Conservation (phyloP, 805 yeast species). For the Lachancea sp. region DNA sequence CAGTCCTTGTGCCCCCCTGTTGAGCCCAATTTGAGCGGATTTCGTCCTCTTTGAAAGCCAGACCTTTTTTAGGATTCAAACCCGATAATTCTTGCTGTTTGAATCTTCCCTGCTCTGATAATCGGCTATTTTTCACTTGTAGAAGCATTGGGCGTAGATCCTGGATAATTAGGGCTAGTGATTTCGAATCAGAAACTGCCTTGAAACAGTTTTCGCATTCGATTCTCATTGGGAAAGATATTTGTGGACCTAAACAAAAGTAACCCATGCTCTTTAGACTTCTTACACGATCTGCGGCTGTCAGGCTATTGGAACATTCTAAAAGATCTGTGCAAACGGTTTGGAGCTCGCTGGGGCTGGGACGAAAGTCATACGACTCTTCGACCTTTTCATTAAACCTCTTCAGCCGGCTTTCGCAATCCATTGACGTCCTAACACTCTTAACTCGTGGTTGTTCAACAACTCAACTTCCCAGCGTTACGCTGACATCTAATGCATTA, state of each 20-base stretch:
- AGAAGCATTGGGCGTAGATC: conserved; percentile 7
- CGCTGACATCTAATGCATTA: neutral
- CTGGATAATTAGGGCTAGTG: neutral
- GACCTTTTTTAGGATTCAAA: conserved; percentile 6
- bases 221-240: neutral
- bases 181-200: neutral
- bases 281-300: neutral
- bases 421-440: neutral
- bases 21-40: conserved; percentile 17
- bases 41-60: conserved; percentile 17
- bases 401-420: neutral
- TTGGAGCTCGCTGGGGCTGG: neutral
- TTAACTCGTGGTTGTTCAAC: no score
- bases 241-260: neutral
- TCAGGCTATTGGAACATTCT: neutral
- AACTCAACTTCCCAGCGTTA: neutral
- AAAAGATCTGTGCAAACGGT: neutral
- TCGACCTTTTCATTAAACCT: neutral
- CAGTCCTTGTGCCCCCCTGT: conserved; percentile 21
- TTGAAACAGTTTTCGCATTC: neutral
- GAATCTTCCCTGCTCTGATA: conserved; percentile 1
- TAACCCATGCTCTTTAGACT: neutral
- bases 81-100: neutral
- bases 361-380: neutral
- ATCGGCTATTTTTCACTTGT: conserved; percentile 1